These are phyloP conservation scores for Rickenella mellea DNA, from an alignment of 768 basidiomycete species.

Conservation along the genomic window DNA sequence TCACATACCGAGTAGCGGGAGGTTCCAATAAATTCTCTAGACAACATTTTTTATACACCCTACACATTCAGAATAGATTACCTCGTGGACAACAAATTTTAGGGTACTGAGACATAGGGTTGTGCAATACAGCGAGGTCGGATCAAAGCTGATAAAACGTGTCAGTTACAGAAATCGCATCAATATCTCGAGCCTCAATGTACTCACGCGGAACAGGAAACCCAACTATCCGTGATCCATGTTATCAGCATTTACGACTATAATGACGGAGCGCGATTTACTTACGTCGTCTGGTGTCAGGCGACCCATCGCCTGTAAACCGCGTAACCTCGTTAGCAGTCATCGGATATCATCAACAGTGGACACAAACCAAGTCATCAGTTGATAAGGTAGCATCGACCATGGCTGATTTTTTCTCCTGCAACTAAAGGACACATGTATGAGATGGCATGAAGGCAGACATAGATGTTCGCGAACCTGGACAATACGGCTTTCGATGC, in stretches of 20 bases:
- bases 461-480: conserved; percentile 36
- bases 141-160: too few species aligned
- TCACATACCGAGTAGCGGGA: too few species aligned
- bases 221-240: conserved; percentile 27
- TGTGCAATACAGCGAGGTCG: too few species aligned
- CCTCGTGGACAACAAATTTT: too few species aligned
- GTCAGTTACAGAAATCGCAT: too few species aligned
- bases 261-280: conserved; percentile 11
- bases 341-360: background rate
- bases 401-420: conserved; percentile 97
- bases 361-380: conserved; percentile 63
- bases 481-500: conserved; percentile 91
- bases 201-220: conserved; percentile 48
- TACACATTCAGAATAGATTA: background rate
- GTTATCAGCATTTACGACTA: conserved; percentile 2
- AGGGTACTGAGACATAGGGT: too few species aligned
- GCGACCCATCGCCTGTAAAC: conserved; percentile 76
- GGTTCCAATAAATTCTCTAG: too few species aligned
- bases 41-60: background rate
- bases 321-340: conserved; percentile 8
- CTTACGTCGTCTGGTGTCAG: conserved; percentile 69
- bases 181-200: too few species aligned
- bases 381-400: conserved; percentile 78
- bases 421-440: conserved; percentile 39
- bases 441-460: background rate